A percentile compares a stretch with the other conserved stretches of the same genome.
These are phyloP conservation scores for Erythrophleum ivorense DNA, from an alignment of 331 rosid species.

Conservation along the genomic window DNA sequence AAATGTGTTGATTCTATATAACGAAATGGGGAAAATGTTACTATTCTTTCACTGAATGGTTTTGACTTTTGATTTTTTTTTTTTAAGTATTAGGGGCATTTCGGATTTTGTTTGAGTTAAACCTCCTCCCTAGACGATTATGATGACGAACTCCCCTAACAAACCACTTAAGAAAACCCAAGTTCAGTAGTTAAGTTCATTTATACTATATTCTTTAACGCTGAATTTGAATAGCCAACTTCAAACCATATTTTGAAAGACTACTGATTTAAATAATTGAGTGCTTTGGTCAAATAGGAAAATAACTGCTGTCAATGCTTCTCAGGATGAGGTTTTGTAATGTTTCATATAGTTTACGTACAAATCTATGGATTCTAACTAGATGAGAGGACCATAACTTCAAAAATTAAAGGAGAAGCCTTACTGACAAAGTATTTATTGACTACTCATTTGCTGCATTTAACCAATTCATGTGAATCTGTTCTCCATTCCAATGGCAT, in stretches of 20 bases:
- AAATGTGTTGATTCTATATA: not conserved
- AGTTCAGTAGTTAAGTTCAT: not conserved
- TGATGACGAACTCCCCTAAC: not conserved
- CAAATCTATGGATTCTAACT: not conserved
- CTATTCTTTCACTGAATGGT: not conserved
- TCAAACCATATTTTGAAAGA: conserved; percentile 13
- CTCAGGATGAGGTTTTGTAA: conserved; percentile 12
- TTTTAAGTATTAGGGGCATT: not conserved
- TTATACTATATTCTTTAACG: not conserved
- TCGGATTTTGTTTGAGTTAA: not conserved
- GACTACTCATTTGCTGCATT: not conserved
- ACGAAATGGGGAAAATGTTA: not conserved
- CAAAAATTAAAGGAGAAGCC: not conserved
- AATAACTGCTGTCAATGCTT: conserved; percentile 11
- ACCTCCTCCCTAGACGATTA: not conserved
- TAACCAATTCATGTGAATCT: not conserved
- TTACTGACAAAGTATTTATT: not conserved
- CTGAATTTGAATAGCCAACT: not conserved
- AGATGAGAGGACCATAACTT: not conserved
- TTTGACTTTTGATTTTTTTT: not conserved
- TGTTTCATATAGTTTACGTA: not conserved
- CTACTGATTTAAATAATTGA: not conserved
- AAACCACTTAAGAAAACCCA: not conserved
- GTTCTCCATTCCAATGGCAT: not conserved
- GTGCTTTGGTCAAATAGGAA: not conserved